Conservation (phyloP, 352 stramenopile genomes). For the Hyaloperonospora brassicae region DNA sequence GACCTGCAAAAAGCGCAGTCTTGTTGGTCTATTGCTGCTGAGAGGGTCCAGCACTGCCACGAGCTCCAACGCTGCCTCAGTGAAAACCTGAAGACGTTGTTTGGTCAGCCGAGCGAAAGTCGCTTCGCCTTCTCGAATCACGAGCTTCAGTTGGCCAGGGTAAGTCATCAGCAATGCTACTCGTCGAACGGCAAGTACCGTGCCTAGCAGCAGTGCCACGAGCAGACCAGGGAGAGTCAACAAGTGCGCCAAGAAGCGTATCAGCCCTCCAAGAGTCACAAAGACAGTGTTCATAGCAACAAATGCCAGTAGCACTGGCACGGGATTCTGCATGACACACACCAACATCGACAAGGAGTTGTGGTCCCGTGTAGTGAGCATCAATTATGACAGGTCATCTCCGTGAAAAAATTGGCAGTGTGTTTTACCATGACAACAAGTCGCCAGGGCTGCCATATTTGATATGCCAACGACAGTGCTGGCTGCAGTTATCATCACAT, state of each 20-base stretch:
- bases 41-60: conserved; percentile 28
- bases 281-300: conserved; percentile 50
- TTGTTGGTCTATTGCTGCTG: conserved; percentile 14
- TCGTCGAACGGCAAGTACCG: conserved; percentile 34
- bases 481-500: conserved; percentile 10
- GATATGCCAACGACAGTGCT: conserved; percentile 34
- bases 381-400: too few species aligned
- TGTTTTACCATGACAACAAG: conserved; percentile 45
- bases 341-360: too few species aligned
- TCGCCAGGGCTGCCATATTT: conserved; percentile 70
- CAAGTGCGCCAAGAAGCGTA: conserved; percentile 38
- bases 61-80: conserved; percentile 53
- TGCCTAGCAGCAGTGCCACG: conserved; percentile 29
- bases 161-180: conserved; percentile 58
- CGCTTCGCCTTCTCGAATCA: conserved; percentile 72
- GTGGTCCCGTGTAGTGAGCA: too few species aligned
- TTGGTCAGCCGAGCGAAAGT: conserved; percentile 69
- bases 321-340: conserved; percentile 36
- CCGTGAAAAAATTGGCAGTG: neutral
- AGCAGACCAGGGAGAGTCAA: conserved; percentile 50
- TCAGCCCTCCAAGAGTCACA: conserved; percentile 44
- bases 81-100: conserved; percentile 57
- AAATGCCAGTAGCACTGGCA: conserved; percentile 45
- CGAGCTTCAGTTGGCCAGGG: conserved; percentile 63
- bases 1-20: conserved; percentile 51